Evolutionary conservation across 768 basidiomycete genomes (phyloP).

Genomic region (Mycena filopes): DNA sequence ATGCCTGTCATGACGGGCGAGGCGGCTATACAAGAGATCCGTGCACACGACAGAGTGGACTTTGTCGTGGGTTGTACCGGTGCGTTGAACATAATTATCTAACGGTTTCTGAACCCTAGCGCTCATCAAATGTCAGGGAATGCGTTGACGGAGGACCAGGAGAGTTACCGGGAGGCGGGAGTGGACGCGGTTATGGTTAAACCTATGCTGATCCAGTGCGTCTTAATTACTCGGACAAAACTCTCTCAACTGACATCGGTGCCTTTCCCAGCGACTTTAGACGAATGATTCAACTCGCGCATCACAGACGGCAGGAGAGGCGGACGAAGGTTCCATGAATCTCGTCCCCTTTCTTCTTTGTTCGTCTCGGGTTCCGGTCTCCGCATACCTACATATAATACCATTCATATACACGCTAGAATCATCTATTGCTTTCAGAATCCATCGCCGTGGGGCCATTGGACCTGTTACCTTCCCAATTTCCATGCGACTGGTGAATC

Average conservation of each 20-base stretch:
- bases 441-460: too few species aligned
- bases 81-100: not conserved
- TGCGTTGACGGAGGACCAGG: slow-evolving; percentile 42
- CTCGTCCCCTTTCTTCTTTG: too few species aligned
- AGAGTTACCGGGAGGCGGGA: slow-evolving; percentile 39
- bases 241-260: not conserved
- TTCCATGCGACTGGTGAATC: too few species aligned
- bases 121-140: slow-evolving; percentile 21
- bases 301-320: slow-evolving; percentile 24
- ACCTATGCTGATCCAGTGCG: slow-evolving; percentile 34
- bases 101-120: not conserved
- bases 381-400: too few species aligned
- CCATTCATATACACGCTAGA: too few species aligned
- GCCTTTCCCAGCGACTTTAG: slow-evolving; percentile 21
- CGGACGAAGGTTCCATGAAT: not conserved
- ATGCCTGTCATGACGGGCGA: slow-evolving; percentile 47
- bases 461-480: too few species aligned
- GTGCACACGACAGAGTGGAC: slow-evolving; percentile 44
- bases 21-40: slow-evolving; percentile 43
- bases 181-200: slow-evolving; percentile 37
- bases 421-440: too few species aligned
- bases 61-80: slow-evolving; percentile 43
- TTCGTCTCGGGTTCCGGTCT: too few species aligned
- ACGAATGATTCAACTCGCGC: slow-evolving; percentile 22
- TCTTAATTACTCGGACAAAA: not conserved